phyloP scores from a whole-genome alignment of 108 stramenopile species.

The Fragilariopsis cylindrus region DNA sequence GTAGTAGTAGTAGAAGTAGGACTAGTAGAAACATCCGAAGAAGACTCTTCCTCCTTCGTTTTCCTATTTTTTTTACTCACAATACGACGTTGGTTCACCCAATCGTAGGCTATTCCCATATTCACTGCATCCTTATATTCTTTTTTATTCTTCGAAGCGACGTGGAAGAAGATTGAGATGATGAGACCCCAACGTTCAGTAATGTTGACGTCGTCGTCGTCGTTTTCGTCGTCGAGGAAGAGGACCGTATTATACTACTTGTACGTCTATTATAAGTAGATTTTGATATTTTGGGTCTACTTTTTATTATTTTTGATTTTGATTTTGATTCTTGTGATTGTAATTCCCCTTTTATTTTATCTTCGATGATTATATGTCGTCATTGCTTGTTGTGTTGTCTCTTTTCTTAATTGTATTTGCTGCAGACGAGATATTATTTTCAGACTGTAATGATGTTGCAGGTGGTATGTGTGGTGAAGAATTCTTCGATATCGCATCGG shows the following conservation, averaged over 20 bases:
- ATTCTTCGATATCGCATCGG: neutral
- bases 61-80: constrained; percentile 19
- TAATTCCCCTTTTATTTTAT: too few species aligned
- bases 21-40: neutral
- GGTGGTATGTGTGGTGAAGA: neutral
- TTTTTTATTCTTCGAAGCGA: constrained; percentile 68
- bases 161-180: constrained; percentile 1
- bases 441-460: neutral
- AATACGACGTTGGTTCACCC: constrained; percentile 49
- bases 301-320: too few species aligned
- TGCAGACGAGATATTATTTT: neutral
- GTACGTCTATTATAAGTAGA: neutral
- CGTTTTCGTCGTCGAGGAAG: neutral
- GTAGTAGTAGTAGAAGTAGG: neutral
- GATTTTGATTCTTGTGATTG: too few species aligned
- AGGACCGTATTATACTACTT: neutral
- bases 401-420: neutral
- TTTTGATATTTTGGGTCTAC: neutral
- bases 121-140: constrained; percentile 84
- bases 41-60: neutral
- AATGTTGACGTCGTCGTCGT: neutral
- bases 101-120: constrained; percentile 84
- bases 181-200: neutral
- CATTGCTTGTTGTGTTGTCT: neutral
- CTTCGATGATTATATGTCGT: neutral